These are phyloP conservation scores for Russula ochroleuca DNA, from an alignment of 768 basidiomycete species.

Conservation along the genomic window DNA sequence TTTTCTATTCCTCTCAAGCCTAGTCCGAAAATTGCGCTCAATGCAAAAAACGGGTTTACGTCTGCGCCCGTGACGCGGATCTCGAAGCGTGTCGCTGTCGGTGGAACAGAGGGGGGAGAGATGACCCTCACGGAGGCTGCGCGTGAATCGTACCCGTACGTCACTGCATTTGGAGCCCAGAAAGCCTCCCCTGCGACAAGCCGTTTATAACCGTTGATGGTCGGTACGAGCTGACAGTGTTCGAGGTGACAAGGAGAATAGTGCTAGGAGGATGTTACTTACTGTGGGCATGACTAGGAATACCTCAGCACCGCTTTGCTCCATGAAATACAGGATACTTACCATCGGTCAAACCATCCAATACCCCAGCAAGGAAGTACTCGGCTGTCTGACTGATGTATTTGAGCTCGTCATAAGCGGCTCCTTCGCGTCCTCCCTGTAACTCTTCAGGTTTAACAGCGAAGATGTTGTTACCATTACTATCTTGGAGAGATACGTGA, in stretches of 20 bases:
- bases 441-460: constrained; percentile 61
- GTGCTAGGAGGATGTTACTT: not conserved
- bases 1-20: constrained; percentile 86
- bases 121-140: constrained; percentile 90
- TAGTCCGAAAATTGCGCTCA: constrained; percentile 82
- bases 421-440: constrained; percentile 59
- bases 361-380: constrained; percentile 89
- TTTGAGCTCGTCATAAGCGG: constrained; percentile 76
- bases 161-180: constrained; percentile 91
- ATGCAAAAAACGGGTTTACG: constrained; percentile 88
- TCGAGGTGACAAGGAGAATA: not conserved
- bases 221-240: constrained; percentile 64
- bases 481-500: constrained; percentile 80
- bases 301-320: not conserved
- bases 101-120: constrained; percentile 82
- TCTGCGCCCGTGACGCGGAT: constrained; percentile 95
- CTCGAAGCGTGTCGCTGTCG: constrained; percentile 83
- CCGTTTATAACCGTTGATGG: constrained; percentile 96
- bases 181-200: constrained; percentile 89
- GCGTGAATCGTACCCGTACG: constrained; percentile 95
- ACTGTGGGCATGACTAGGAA: constrained; percentile 28
- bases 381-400: constrained; percentile 81
- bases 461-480: constrained; percentile 71
- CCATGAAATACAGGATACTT: constrained; percentile 29
- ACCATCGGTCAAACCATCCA: constrained; percentile 90